Evolutionary conservation across 176 grass and related monocot genomes (phyloP).

Genomic region (Oryza australiensis): DNA sequence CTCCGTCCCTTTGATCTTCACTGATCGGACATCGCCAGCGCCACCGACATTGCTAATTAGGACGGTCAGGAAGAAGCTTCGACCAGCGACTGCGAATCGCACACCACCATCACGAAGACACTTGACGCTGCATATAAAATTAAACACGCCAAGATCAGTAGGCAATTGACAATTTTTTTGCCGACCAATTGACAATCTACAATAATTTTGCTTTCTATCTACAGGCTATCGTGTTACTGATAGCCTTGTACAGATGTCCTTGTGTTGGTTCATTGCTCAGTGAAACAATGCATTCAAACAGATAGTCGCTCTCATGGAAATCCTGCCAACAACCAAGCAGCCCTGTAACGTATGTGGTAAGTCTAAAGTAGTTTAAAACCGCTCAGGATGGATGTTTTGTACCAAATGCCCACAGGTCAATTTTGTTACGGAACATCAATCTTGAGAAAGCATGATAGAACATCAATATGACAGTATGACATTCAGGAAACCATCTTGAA

Average conservation of each 20-base stretch:
- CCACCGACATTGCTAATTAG: constrained; percentile 95
- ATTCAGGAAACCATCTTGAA: not conserved
- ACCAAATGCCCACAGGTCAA: not conserved
- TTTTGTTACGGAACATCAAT: constrained; percentile 8
- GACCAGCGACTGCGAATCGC: constrained; percentile 65
- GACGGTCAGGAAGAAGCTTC: constrained; percentile 69
- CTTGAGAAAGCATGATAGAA: not conserved
- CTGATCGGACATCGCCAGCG: constrained; percentile 70
- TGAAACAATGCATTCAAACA: not conserved
- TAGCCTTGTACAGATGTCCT: not conserved
- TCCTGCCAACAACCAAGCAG: not conserved
- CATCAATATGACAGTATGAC: not conserved
- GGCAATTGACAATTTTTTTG: not conserved
- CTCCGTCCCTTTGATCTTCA: constrained; percentile 82
- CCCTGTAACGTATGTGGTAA: not conserved
- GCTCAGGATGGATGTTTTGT: not conserved
- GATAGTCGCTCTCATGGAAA: constrained; percentile 16
- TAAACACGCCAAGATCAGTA: not conserved
- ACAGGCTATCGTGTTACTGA: not conserved
- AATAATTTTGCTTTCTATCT: not conserved
- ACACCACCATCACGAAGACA: constrained; percentile 80
- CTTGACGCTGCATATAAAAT: constrained; percentile 67
- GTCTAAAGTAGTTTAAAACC: not conserved
- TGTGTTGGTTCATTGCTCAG: not conserved
- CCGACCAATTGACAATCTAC: not conserved